Percentiles rank a stretch among this genome's conserved stretches.
Evolutionary conservation across 768 basidiomycete genomes (phyloP).

Genomic region (Rickenella mellea): DNA sequence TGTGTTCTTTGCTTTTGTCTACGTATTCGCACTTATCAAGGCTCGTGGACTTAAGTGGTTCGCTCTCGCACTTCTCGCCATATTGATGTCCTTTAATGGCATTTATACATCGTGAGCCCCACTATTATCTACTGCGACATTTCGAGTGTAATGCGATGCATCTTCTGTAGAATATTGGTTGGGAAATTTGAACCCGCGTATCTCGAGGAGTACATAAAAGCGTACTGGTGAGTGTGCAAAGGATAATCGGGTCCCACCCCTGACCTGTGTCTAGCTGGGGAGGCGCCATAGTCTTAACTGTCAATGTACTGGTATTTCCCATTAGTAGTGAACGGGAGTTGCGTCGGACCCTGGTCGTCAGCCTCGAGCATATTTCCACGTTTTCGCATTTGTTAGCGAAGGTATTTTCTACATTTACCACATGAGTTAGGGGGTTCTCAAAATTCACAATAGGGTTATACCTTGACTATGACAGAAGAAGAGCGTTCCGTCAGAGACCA

Average conservation of each 20-base stretch:
- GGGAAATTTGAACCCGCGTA: slow-evolving; percentile 14
- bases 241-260: background rate
- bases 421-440: background rate
- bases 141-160: background rate
- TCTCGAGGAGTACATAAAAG: slow-evolving; percentile 16
- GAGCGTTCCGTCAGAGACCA: slow-evolving; percentile 16
- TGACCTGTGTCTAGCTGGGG: slow-evolving; percentile 12
- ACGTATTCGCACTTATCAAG: slow-evolving; percentile 18
- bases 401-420: background rate
- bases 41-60: slow-evolving; percentile 16
- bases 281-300: slow-evolving; percentile 16
- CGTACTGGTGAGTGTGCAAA: slow-evolving; percentile 8
- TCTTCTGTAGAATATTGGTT: slow-evolving; percentile 3
- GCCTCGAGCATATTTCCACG: slow-evolving; percentile 15
- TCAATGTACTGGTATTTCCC: slow-evolving; percentile 19
- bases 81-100: slow-evolving; percentile 17
- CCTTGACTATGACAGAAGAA: slow-evolving; percentile 17
- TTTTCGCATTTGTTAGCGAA: slow-evolving; percentile 8
- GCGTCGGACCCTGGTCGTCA: slow-evolving; percentile 14
- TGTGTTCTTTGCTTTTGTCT: slow-evolving; percentile 18
- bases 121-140: background rate
- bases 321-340: slow-evolving; percentile 17
- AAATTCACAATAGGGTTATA: slow-evolving; percentile 10
- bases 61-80: slow-evolving; percentile 16
- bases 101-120: slow-evolving; percentile 14